These are phyloP conservation scores for Cladosporium sp. DNA, from an alignment of 2,329 filamentous ascomycete species.

Conservation along the genomic window DNA sequence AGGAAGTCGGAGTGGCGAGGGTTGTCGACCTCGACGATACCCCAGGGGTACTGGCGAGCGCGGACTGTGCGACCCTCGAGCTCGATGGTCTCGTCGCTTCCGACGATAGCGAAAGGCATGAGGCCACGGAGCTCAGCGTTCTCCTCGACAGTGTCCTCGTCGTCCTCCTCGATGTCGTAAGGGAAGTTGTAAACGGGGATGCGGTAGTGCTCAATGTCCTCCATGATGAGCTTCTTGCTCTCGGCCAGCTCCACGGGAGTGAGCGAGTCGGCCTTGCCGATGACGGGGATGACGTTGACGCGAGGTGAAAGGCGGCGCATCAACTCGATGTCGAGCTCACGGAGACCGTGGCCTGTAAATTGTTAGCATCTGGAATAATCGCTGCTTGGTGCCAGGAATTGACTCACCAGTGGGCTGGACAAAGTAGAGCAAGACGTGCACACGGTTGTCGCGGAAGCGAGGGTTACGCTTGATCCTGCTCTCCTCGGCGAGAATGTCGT, in stretches of 20 bases:
- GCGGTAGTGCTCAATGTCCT: constrained; percentile 99
- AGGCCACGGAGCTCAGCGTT: constrained; percentile 95
- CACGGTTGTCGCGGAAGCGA: constrained; percentile 97
- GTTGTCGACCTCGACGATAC: constrained; percentile 98
- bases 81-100: constrained; percentile 92
- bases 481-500: constrained; percentile 98
- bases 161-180: constrained; percentile 98
- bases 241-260: constrained; percentile 95
- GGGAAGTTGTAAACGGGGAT: constrained; percentile 99
- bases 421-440: constrained; percentile 98
- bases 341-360: constrained; percentile 63
- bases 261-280: constrained; percentile 96
- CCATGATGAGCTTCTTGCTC: constrained; percentile 99
- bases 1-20: constrained; percentile 98
- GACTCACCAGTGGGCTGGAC: constrained; percentile 85
- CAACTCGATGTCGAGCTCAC: constrained; percentile 97
- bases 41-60: constrained; percentile 97
- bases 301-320: constrained; percentile 99
- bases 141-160: constrained; percentile 98
- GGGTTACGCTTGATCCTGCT: constrained; percentile 99
- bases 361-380: background rate
- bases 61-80: constrained; percentile 89
- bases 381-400: background rate
- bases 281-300: constrained; percentile 98
- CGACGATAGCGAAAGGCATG: constrained; percentile 99